phyloP scores from a whole-genome alignment of 2,329 filamentous ascomycete species.

The Clonostachys sp. region DNA sequence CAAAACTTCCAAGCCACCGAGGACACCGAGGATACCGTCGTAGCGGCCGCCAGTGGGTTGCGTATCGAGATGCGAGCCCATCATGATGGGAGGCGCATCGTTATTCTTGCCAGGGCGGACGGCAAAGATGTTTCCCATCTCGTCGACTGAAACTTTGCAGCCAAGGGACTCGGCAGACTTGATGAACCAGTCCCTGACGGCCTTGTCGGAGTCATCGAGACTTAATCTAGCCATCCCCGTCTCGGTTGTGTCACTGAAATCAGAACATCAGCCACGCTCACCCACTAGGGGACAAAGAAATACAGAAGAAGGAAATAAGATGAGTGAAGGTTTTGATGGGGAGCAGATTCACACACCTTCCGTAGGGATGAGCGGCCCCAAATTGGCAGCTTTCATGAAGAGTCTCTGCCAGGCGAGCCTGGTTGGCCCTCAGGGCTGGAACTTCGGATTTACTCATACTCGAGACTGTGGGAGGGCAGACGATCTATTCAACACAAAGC shows the following conservation, averaged over 20 bases:
- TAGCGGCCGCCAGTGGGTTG: slow-evolving; percentile 64
- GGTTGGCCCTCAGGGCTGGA: neutral
- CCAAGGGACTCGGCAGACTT: slow-evolving; percentile 58
- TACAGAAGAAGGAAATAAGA: no score
- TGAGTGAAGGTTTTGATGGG: neutral
- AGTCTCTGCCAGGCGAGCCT: slow-evolving; percentile 1
- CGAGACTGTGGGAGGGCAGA: no score
- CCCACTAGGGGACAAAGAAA: no score
- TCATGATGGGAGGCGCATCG: slow-evolving; percentile 59
- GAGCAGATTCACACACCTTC: neutral
- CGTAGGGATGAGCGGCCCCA: slow-evolving; percentile 4
- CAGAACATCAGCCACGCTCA: no score
- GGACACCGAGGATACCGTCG: slow-evolving; percentile 73
- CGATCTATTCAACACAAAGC: no score
- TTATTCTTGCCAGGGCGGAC: slow-evolving; percentile 56
- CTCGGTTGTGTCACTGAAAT: slow-evolving; percentile 30
- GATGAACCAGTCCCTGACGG: slow-evolving; percentile 75
- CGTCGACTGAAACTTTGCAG: slow-evolving; percentile 65
- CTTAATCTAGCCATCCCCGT: slow-evolving; percentile 76
- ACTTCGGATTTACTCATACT: no score
- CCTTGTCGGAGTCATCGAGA: slow-evolving; percentile 70
- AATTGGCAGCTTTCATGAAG: slow-evolving; percentile 6
- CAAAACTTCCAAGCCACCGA: slow-evolving; percentile 69
- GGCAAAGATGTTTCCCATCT: slow-evolving; percentile 79
- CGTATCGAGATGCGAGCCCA: slow-evolving; percentile 66